A percentile compares a stretch with the other conserved stretches of the same genome.
These are phyloP conservation scores for Aurantiochytrium sp. DNA, from an alignment of 108 stramenopile genomes.

Conservation along the genomic window DNA sequence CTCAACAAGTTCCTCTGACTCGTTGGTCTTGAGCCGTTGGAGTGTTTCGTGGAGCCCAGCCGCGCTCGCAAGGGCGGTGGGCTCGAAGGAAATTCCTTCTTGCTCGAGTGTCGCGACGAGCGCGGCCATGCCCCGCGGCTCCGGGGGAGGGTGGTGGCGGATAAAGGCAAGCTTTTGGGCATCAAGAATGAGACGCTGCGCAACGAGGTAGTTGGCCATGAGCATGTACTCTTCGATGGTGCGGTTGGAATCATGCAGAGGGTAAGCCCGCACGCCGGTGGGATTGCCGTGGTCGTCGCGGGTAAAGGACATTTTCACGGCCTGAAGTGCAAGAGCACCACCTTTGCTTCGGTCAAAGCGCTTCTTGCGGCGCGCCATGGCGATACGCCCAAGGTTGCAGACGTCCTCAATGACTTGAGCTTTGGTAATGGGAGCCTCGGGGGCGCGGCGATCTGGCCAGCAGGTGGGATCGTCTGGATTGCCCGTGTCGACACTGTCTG, in stretches of 20 bases:
- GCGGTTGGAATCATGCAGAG: conserved; percentile 79
- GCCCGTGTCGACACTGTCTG: conserved; percentile 49
- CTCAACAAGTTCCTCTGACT: conserved; percentile 62
- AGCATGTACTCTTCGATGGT: conserved; percentile 97
- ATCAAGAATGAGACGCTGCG: conserved; percentile 76
- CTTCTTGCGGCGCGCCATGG: conserved; percentile 63
- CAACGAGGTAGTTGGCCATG: conserved; percentile 89
- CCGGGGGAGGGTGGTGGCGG: conserved; percentile 56
- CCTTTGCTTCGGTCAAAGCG: conserved; percentile 58
- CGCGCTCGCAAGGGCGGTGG: conserved; percentile 58
- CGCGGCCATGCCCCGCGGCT: conserved; percentile 15
- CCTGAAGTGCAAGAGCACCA: conserved; percentile 79
- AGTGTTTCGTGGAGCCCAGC: conserved; percentile 69
- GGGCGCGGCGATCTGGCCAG: conserved; percentile 76
- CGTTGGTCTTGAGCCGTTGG: conserved; percentile 35
- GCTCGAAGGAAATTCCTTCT: conserved; percentile 43
- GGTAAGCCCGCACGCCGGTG: conserved; percentile 65
- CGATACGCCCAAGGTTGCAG: conserved; percentile 64
- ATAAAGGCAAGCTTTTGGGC: conserved; percentile 65
- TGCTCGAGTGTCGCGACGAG: conserved; percentile 40
- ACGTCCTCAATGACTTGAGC: conserved; percentile 77
- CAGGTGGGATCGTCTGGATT: conserved; percentile 39
- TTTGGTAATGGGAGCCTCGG: conserved; percentile 66
- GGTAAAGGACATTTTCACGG: conserved; percentile 77
- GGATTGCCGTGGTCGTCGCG: conserved; percentile 79